Conservation (phyloP, 805 yeast genomes). For the Geotrichum ghanense region DNA sequence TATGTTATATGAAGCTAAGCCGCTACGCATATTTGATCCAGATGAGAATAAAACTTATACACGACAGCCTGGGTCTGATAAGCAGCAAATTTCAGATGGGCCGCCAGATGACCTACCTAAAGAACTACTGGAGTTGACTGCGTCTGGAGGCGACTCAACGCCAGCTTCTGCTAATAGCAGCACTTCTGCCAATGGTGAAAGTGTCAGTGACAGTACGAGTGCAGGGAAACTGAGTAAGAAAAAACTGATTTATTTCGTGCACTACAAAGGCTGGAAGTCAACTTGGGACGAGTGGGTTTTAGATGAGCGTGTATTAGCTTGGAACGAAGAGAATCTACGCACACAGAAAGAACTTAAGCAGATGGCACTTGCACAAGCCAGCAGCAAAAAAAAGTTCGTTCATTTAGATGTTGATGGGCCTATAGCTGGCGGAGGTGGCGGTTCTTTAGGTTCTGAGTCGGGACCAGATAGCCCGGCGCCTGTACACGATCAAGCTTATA, state of each 20-base stretch:
- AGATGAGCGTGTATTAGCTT: slow-evolving; percentile 51
- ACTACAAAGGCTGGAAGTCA: slow-evolving; percentile 91
- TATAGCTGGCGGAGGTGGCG: neutral
- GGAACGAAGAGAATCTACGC: slow-evolving; percentile 54
- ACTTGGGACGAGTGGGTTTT: slow-evolving; percentile 97
- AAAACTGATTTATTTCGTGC: slow-evolving; percentile 48
- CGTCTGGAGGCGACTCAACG: slow-evolving; percentile 5
- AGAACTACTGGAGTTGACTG: neutral
- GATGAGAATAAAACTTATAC: slow-evolving; percentile 17
- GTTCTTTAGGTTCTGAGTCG: slow-evolving; percentile 6
- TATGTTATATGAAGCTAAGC: slow-evolving; percentile 76
- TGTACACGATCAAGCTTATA: slow-evolving; percentile 13
- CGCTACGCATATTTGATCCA: slow-evolving; percentile 52
- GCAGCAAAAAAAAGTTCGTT: slow-evolving; percentile 6
- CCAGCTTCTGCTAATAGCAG: slow-evolving; percentile 17
- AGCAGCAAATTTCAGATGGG: slow-evolving; percentile 5
- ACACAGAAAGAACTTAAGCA: slow-evolving; percentile 49
- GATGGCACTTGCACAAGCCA: slow-evolving; percentile 30
- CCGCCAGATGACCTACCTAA: slow-evolving; percentile 2
- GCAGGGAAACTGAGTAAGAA: too few relatives aligned
- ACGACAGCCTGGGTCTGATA: slow-evolving; percentile 8
- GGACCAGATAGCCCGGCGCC: slow-evolving; percentile 7
- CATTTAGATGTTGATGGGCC: slow-evolving; percentile 9
- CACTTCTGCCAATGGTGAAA: slow-evolving; percentile 17
- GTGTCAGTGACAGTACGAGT: too few relatives aligned